These are phyloP conservation scores for Mallotus japonicus DNA, from an alignment of 441 rosid genomes.

Conservation along the genomic window DNA sequence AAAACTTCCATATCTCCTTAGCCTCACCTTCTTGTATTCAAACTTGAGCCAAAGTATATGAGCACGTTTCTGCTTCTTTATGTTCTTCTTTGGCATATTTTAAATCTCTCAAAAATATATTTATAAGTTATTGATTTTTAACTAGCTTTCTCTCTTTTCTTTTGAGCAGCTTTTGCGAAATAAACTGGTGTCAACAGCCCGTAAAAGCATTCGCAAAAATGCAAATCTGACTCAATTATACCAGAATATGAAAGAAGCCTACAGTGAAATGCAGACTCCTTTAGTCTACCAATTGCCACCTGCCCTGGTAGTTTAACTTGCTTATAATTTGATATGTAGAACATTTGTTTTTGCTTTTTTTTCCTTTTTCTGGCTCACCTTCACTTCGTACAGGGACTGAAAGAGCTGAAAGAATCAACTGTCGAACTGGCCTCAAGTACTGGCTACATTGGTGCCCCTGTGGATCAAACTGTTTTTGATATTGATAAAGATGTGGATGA, in stretches of 20 bases:
- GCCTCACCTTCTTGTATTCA: neutral
- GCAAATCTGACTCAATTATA: conserved; percentile 61
- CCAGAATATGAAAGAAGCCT: conserved; percentile 65
- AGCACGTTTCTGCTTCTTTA: neutral
- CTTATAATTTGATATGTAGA: conserved; percentile 14
- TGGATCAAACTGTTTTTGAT: conserved; percentile 64
- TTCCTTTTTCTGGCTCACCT: conserved; percentile 15
- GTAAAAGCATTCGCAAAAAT: conserved; percentile 49
- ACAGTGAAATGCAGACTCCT: conserved; percentile 69
- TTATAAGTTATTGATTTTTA: conserved; percentile 7
- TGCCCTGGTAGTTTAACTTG: conserved; percentile 40
- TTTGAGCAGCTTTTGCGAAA: conserved; percentile 60
- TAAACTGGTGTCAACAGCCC: conserved; percentile 65
- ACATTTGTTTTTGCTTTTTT: conserved; percentile 4
- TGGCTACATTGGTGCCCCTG: conserved; percentile 71
- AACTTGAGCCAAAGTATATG: neutral
- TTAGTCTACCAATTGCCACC: conserved; percentile 60
- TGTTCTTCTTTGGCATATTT: neutral
- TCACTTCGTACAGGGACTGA: conserved; percentile 54
- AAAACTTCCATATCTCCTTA: neutral
- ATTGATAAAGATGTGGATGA: conserved; percentile 71
- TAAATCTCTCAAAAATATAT: neutral
- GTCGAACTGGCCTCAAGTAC: conserved; percentile 59
- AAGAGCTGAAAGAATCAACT: conserved; percentile 76
- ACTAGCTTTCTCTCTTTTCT: conserved; percentile 22